Conservation (phyloP, 2,329 filamentous ascomycete species). For the Claviceps sp. region DNA sequence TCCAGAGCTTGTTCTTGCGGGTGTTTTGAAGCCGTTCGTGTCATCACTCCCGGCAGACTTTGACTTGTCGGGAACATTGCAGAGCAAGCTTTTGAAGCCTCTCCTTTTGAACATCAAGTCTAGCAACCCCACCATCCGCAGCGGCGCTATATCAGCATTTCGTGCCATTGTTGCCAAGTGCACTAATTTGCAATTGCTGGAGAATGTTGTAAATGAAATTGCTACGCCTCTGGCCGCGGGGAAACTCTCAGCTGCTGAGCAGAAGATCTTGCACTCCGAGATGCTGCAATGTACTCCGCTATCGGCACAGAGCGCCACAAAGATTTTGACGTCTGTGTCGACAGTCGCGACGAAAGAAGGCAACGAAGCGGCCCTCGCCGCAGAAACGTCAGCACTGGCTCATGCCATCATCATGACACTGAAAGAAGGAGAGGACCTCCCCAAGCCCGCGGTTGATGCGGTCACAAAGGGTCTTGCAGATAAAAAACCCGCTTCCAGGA, state of each 20-base stretch:
- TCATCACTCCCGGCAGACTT: constrained; percentile 52
- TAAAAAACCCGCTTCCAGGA: constrained; percentile 66
- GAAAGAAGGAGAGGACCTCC: constrained; percentile 43
- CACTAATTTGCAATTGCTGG: constrained; percentile 41
- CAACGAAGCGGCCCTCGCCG: constrained; percentile 68
- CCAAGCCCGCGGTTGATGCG: constrained; percentile 53
- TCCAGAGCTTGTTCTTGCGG: constrained; percentile 76
- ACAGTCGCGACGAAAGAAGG: constrained; percentile 68
- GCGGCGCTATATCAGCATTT: constrained; percentile 64
- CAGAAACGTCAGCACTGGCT: constrained; percentile 60
- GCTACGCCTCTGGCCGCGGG: constrained; percentile 65
- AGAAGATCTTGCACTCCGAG: constrained; percentile 69
- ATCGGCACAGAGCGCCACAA: constrained; percentile 48
- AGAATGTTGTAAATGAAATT: constrained; percentile 64
- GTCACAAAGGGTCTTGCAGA: constrained; percentile 74
- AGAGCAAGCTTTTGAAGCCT: constrained; percentile 65
- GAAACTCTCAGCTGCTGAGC: constrained; percentile 75
- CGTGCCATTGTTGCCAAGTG: constrained; percentile 51
- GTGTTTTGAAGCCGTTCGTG: constrained; percentile 63
- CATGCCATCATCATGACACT: constrained; percentile 52
- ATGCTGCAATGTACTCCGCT: constrained; percentile 56
- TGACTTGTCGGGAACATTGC: constrained; percentile 66
- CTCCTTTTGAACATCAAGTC: constrained; percentile 86
- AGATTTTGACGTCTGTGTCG: constrained; percentile 53
- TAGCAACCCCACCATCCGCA: constrained; percentile 64